Evolutionary conservation across 1,284 basidiomycete genomes (phyloP), one percentile per base, ranked within the genome.

Genomic region (Naganishia sp.): DNA sequence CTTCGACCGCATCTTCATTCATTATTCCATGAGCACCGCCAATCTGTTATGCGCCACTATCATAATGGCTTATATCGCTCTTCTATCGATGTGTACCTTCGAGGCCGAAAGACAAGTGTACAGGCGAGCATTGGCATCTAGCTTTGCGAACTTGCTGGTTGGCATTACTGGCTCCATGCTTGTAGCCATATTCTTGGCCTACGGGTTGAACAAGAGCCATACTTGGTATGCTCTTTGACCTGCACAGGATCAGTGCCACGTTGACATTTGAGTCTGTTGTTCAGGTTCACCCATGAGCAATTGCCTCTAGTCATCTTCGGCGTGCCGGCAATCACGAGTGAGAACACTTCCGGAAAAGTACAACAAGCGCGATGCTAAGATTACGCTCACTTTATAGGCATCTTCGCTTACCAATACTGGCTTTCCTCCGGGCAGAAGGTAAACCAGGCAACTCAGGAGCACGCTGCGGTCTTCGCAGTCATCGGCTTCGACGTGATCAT

Each of bases 231-330:
- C 76, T 77, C 2, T 31, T 9, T 13, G 17, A 42, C 42, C n/a
- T 32, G 32, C 28, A 51, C 47, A 31, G 21, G 63, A 15, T 15
- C 15, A 9, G 28, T 6, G 18, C 11, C 39, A 51, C 23, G 4
- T 31, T n/a, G 6, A 31, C 3, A 6, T 28, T 28, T 28, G 28
- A 10, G 13, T 63, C 10, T 7, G 18, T 10, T 9, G 82, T 86
- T 85, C 76, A 92, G 92, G 92, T 94, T 90, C 79, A 82, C 84
- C 13, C 84, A 84, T 67, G 91, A 93, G 71, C 84, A 86, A 69
- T 84, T 87, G 4, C 86, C 87, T 10, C 72, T 94, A 5, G 73
- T 85, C 13, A 79, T 96, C n/a, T 97, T 92, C 74, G 88, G 84
- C 2, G 90, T 92, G 31, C 84, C 90, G 0, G 86, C 86, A 0